A percentile compares a stretch with the other conserved stretches of the same genome.
Evolutionary conservation across 371 early-diverging fungal species (phyloP).

Genomic region (Rhizopus sp.): DNA sequence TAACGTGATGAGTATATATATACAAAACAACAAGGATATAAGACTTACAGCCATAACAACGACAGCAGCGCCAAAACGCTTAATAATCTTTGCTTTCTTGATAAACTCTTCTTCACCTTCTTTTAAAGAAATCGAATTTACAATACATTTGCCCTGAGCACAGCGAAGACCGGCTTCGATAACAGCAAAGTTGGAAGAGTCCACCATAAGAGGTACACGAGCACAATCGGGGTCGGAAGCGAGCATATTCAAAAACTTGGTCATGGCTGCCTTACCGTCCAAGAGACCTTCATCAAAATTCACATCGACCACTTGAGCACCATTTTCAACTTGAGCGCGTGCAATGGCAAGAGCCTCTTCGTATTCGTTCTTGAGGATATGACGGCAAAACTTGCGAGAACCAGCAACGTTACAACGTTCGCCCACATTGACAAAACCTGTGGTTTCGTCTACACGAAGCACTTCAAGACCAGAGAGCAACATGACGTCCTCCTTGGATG

Average conservation of each 20-base stretch:
- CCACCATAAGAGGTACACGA: constrained; percentile 87
- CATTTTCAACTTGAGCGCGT: constrained; percentile 89
- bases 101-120: constrained; percentile 93
- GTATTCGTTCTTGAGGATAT: constrained; percentile 85
- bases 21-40: constrained; percentile 6
- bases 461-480: constrained; percentile 87
- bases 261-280: constrained; percentile 92
- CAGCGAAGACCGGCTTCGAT: constrained; percentile 93
- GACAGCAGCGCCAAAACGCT: constrained; percentile 93
- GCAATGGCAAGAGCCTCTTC: constrained; percentile 94
- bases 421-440: constrained; percentile 92
- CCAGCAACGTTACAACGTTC: constrained; percentile 97
- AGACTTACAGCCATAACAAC: constrained; percentile 90
- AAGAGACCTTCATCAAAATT: constrained; percentile 96
- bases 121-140: constrained; percentile 93
- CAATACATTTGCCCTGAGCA: constrained; percentile 94
- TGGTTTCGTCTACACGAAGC: constrained; percentile 70
- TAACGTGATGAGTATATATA: background rate
- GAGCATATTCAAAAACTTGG: constrained; percentile 87
- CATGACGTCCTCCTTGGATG: constrained; percentile 67
- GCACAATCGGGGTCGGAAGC: constrained; percentile 95
- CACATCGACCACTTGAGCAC: constrained; percentile 91
- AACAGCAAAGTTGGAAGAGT: constrained; percentile 97
- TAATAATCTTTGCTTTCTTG: constrained; percentile 83
- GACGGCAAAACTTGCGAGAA: constrained; percentile 89